phyloP scores from a whole-genome alignment of 2,329 filamentous ascomycete species.

The Daldinia eschscholtzii region DNA sequence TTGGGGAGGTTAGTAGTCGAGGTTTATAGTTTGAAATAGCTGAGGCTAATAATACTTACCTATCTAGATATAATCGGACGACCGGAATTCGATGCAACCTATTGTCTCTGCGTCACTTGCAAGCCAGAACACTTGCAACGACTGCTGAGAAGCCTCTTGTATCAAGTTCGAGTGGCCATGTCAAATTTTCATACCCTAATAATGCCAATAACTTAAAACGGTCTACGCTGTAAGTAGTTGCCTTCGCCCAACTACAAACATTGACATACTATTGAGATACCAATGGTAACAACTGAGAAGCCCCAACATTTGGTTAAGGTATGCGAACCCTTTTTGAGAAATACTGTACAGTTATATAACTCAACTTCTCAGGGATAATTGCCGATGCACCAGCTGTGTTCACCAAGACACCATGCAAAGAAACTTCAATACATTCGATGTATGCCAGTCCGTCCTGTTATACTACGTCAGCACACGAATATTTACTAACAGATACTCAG shows the following conservation, averaged over 20 bases:
- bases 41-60: slow-evolving; percentile 17
- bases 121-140: slow-evolving; percentile 33
- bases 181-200: slow-evolving; percentile 35
- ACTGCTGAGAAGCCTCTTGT: slow-evolving; percentile 33
- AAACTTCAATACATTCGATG: slow-evolving; percentile 75
- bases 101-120: slow-evolving; percentile 14
- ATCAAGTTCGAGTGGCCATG: slow-evolving; percentile 31
- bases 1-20: slow-evolving; percentile 21
- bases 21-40: slow-evolving; percentile 4
- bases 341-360: slow-evolving; percentile 10
- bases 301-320: slow-evolving; percentile 58
- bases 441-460: slow-evolving; percentile 53
- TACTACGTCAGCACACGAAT: not conserved
- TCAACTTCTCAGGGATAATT: slow-evolving; percentile 70
- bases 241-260: not conserved
- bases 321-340: slow-evolving; percentile 21
- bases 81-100: slow-evolving; percentile 14
- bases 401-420: slow-evolving; percentile 79
- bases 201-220: slow-evolving; percentile 33
- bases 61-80: slow-evolving; percentile 18
- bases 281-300: slow-evolving; percentile 47
- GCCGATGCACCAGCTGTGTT: slow-evolving; percentile 74
- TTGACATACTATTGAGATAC: not conserved
- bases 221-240: slow-evolving; percentile 42
- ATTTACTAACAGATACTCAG: slow-evolving; percentile 52